Evolutionary conservation across 108 stramenopile species (phyloP).

Genomic region (Fragilariopsis cylindrus): DNA sequence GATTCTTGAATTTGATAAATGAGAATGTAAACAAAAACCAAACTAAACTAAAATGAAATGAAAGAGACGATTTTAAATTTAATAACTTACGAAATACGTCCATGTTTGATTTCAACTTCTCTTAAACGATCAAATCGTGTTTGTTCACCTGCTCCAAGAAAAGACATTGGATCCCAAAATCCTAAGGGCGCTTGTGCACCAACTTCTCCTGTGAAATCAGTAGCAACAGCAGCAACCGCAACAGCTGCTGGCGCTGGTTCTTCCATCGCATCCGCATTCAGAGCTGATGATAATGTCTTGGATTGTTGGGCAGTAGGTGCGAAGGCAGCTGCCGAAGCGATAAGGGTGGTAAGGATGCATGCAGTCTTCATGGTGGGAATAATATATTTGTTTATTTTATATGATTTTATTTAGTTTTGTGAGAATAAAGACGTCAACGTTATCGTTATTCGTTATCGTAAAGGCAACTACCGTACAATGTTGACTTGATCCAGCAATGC

Average conservation of each 20-base stretch:
- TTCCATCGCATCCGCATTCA: slow-evolving; percentile 26
- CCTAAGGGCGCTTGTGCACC: slow-evolving; percentile 43
- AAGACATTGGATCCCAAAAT: slow-evolving; percentile 38
- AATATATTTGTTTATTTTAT: too few relatives aligned
- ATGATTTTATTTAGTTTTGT: too few relatives aligned
- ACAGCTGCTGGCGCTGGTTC: slow-evolving; percentile 47
- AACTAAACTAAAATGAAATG: too few relatives aligned
- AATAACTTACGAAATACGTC: slow-evolving; percentile 44
- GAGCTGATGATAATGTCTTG: slow-evolving; percentile 26
- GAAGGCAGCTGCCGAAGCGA: slow-evolving; percentile 65
- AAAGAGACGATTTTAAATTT: background rate
- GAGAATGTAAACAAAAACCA: too few relatives aligned
- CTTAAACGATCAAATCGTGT: slow-evolving; percentile 53
- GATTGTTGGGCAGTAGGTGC: slow-evolving; percentile 32
- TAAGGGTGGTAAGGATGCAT: slow-evolving; percentile 49
- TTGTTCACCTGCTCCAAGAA: slow-evolving; percentile 43
- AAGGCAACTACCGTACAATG: too few relatives aligned
- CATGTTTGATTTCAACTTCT: slow-evolving; percentile 75
- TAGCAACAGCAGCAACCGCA: slow-evolving; percentile 78
- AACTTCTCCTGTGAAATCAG: slow-evolving; percentile 68
- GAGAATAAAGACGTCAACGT: too few relatives aligned
- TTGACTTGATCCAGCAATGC: too few relatives aligned
- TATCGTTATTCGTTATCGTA: too few relatives aligned
- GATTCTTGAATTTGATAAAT: too few relatives aligned
- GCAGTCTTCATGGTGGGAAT: slow-evolving; percentile 53